Base-by-base conservation (phyloP, 2,329 filamentous ascomycete species). In the Penicillium olsonii region DNA sequence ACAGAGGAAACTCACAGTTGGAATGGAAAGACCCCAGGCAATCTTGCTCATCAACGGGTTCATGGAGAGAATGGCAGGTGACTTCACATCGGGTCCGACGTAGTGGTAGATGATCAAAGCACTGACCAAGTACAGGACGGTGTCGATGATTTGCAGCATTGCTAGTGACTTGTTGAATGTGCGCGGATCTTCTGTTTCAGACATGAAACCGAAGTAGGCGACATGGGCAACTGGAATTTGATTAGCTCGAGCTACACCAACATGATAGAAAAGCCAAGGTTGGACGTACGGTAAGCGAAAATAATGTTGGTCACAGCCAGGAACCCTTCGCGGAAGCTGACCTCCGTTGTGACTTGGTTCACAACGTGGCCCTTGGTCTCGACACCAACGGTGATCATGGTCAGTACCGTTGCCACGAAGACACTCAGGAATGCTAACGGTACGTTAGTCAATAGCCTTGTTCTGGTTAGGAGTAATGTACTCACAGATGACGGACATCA, bases 91-190 rank as follows among this genome's bases (percentile, higher is more conserved):
- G 0, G 74, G 70, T 0, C 87, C 87, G 2, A 81, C 81, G 60
- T 80, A 89, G 56, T 80, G 75, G 68, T 90, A 90, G 60, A 88
- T 83, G 37, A 89, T 77, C 18, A 82, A 77, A 12, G 84, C 85
- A 1, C 84, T 84, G 24, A 87, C 64, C 24, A 85, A 75, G 66
- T 89, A 89, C 40, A 88, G 74, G n/a, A 72, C 66, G 0, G 81
- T 83, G 53, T 85, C 82, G 48, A 76, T 70, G 15, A 76, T 71
- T 63, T 87, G 83, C n/a, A 86, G 78, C 45, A 84, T 68, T 57
- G 78, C 75, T 47, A 90, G 78, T 3, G 84, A 79, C 65, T 85
- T 84, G 44, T 78, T 75, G 66, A 82, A 87, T 52, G 84, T 78
- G 17, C 73, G 68, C 2, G 84, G 83, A 29, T 82, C 72, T 61